These are phyloP conservation scores for Penicillium coffeae DNA, from an alignment of 495 filamentous ascomycete species.

Conservation along the genomic window DNA sequence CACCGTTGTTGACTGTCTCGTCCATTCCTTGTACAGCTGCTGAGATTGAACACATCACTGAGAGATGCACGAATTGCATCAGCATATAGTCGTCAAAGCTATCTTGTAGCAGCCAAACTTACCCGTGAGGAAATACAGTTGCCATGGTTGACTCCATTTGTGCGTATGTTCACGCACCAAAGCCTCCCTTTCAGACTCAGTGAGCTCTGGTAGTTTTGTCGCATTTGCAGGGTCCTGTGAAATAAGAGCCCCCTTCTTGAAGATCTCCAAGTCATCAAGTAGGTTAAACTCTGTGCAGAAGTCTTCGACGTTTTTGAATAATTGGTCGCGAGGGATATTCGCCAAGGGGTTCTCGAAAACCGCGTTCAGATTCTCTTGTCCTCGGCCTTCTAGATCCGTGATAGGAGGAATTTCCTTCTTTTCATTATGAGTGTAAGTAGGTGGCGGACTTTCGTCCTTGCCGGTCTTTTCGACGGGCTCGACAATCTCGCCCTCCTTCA, in stretches of 20 bases:
- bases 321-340: slow-evolving; percentile 42
- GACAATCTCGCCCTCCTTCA: slow-evolving; percentile 7
- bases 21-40: slow-evolving; percentile 64
- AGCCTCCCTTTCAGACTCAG: slow-evolving; percentile 40
- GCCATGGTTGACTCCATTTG: slow-evolving; percentile 54
- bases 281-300: slow-evolving; percentile 47
- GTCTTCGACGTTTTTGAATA: slow-evolving; percentile 46
- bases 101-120: slow-evolving; percentile 13
- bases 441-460: slow-evolving; percentile 6
- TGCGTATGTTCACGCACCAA: slow-evolving; percentile 48
- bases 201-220: slow-evolving; percentile 39
- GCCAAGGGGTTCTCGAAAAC: slow-evolving; percentile 50
- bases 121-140: slow-evolving; percentile 55
- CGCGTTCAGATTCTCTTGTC: slow-evolving; percentile 23
- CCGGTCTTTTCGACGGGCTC: slow-evolving; percentile 1
- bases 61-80: neutral
- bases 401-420: neutral
- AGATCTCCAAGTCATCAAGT: slow-evolving; percentile 36
- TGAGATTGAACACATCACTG: slow-evolving; percentile 43
- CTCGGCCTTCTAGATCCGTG: slow-evolving; percentile 20
- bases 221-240: slow-evolving; percentile 46
- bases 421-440: slow-evolving; percentile 11
- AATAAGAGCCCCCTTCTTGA: slow-evolving; percentile 52
- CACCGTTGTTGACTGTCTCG: slow-evolving; percentile 77
- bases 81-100: neutral